phyloP scores from a whole-genome alignment of 2,329 filamentous ascomycete genomes.

The Colletotrichum sp. region DNA sequence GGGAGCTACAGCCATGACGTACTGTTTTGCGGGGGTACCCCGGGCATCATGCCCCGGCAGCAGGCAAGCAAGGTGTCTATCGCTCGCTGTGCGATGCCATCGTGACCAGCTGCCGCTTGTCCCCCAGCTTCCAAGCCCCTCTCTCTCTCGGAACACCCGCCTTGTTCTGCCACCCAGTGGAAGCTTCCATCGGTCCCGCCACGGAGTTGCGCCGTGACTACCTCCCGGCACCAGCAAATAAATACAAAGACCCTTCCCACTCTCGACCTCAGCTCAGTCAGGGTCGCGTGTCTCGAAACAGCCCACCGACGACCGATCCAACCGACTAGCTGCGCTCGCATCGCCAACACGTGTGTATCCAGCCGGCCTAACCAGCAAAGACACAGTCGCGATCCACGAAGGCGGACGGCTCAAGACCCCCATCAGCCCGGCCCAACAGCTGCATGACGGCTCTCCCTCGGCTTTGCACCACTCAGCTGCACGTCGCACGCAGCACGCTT shows the following conservation, averaged over 20 bases:
- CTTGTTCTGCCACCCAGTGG: not conserved
- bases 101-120: not conserved
- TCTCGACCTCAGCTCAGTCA: not conserved
- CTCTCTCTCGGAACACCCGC: not conserved
- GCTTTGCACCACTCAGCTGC: slow-evolving; percentile 3
- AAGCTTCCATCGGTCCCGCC: slow-evolving; percentile 9
- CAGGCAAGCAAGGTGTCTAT: slow-evolving; percentile 1
- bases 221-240: not conserved
- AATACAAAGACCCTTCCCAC: not conserved
- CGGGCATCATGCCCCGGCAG: not conserved
- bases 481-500: not conserved
- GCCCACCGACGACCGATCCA: not conserved
- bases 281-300: not conserved
- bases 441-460: slow-evolving; percentile 1
- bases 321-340: not conserved
- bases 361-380: not conserved
- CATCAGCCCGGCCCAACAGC: slow-evolving; percentile 1
- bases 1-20: slow-evolving; percentile 21
- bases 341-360: not conserved
- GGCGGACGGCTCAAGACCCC: not conserved
- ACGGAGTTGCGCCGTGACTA: not conserved
- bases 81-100: slow-evolving; percentile 18
- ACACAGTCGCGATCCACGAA: not conserved
- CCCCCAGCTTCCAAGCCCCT: not conserved
- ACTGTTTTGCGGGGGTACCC: slow-evolving; percentile 7